Base-by-base conservation (phyloP, 495 filamentous ascomycete species). In the Daldinia caldariorum region DNA sequence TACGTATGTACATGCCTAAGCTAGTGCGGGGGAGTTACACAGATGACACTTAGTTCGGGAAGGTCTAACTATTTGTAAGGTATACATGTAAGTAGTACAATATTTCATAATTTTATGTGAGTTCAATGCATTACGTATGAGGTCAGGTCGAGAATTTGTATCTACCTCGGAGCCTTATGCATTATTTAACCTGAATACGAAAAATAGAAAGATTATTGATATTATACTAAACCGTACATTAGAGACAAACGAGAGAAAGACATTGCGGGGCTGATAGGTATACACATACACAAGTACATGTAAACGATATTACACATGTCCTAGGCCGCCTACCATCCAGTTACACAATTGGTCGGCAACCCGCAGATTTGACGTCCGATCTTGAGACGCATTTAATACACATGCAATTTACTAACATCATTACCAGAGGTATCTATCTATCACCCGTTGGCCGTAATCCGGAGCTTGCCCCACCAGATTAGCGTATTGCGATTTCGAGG, bases 371-470 rank as follows among this genome's bases (percentile, higher is more conserved):
- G 26, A 38, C 26, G 31, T n/a, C 41, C 58, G 43, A 45, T 43
- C 35, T 20, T 32, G 56, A 39, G 18, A 65, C 22, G 4, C 12
- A 50, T 53, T 34, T 16, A 50, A 6, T 61, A 37, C 35, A 63
- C 13, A 34, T 34, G 7, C 34, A 35, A 35, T 35, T 35, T 35
- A 35, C 34, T 35, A 35, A 35, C 34, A 6, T 35, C 34, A 35
- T 35, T 10, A 35, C 34, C 26, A 55, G 5, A 55, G 5, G 12
- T 54, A 67, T 1, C 8, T 54, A 67, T 1, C 8, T 62, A 45
- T 59, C 62, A 61, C 57, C 29, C 14, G 45, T 56, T 56, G 58
- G 66, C 70, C 70, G 70, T 63, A 66, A 63, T 73, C 70, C 70
- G 70, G 66, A 69, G 66, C 54, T 56, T 1, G 49, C 66, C 66